These are phyloP conservation scores for Tricholoma saponaceum DNA, from an alignment of 768 basidiomycete genomes.

Conservation along the genomic window DNA sequence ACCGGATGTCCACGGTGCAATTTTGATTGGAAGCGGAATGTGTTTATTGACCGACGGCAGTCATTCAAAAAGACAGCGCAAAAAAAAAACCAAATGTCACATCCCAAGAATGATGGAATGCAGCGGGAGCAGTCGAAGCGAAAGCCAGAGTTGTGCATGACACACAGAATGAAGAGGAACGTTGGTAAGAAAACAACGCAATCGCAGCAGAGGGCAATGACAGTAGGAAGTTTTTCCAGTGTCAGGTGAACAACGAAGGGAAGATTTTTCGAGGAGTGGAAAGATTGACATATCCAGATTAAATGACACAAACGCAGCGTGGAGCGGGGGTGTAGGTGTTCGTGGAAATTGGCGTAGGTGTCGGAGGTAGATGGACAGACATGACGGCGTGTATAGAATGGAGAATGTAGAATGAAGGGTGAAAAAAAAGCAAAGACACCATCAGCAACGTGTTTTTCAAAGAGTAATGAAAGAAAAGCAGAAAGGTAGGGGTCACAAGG, in stretches of 20 bases:
- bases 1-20: neutral
- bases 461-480: neutral
- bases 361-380: neutral
- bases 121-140: too few species aligned
- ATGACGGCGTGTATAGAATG: slow-evolving; percentile 5
- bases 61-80: neutral
- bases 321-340: neutral
- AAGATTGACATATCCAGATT: neutral
- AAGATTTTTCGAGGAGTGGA: too few species aligned
- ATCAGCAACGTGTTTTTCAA: slow-evolving; percentile 10
- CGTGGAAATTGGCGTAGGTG: neutral
- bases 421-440: neutral
- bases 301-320: neutral
- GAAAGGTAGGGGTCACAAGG: neutral
- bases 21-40: too few species aligned
- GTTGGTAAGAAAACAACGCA: too few species aligned
- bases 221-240: neutral
- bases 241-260: neutral
- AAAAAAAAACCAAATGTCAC: too few species aligned
- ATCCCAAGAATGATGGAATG: too few species aligned
- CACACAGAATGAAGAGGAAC: neutral
- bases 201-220: neutral
- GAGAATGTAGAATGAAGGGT: neutral
- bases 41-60: neutral
- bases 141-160: neutral